A percentile compares a stretch with the other conserved stretches of the same genome.
phyloP scores from a whole-genome alignment of 345 rosid species.

The Dipteronia sinensis region DNA sequence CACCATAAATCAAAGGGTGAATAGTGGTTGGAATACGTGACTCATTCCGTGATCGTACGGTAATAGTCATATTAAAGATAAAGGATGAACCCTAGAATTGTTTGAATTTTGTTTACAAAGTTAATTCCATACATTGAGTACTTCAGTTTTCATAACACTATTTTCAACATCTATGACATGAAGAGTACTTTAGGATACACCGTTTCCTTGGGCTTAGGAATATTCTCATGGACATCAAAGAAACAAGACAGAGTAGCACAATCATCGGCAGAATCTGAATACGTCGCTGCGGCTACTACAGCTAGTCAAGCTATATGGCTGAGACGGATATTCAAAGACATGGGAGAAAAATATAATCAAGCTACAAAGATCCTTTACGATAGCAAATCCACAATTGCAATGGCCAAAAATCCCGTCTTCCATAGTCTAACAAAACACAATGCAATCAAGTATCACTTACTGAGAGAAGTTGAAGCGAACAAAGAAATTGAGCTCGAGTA shows the following conservation, averaged over 20 bases:
- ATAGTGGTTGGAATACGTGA: no score
- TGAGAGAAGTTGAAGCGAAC: neutral
- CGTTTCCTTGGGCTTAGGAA: neutral
- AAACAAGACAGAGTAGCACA: neutral
- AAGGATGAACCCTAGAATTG: no score
- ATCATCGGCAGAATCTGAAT: neutral
- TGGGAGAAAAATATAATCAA: neutral
- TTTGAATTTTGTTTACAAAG: no score
- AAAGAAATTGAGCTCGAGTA: neutral
- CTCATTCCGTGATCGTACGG: no score
- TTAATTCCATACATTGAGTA: no score
- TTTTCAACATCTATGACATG: no score
- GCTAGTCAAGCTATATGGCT: conserved; percentile 1
- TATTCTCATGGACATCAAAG: conserved; percentile 7
- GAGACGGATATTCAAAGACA: neutral
- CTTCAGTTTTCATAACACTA: no score
- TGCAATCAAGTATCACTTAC: neutral
- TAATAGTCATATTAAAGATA: no score
- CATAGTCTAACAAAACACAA: neutral
- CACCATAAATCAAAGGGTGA: no score
- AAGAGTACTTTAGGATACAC: neutral
- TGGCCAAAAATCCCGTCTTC: neutral
- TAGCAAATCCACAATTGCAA: neutral
- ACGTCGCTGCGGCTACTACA: neutral
- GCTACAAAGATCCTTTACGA: neutral